Evolutionary conservation across 805 yeast genomes (phyloP).

Genomic region (Teunomyces atbi): DNA sequence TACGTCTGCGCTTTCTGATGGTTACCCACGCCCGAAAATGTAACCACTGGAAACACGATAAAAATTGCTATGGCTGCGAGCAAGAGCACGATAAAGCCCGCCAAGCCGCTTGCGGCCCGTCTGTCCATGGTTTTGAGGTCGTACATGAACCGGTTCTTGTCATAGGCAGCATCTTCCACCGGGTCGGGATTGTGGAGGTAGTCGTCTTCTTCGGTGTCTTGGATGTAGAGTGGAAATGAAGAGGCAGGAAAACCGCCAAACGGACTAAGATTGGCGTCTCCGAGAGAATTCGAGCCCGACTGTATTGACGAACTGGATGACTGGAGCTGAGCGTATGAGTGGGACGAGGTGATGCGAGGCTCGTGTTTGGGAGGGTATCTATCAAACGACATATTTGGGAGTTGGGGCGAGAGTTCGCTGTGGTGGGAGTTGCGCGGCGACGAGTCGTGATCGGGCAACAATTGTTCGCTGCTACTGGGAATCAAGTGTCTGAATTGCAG

Average conservation of each 20-base stretch:
- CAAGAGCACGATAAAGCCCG: constrained; percentile 19
- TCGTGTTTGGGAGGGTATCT: not conserved
- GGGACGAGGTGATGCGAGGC: not conserved
- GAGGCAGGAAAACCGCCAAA: constrained; percentile 31
- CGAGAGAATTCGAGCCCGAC: not conserved
- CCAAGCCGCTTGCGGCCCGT: constrained; percentile 20
- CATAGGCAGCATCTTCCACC: constrained; percentile 27
- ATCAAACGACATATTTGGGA: not conserved
- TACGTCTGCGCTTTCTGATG: constrained; percentile 28
- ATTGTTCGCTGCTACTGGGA: not conserved
- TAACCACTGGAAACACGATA: constrained; percentile 23
- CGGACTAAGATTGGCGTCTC: constrained; percentile 29
- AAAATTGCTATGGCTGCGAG: constrained; percentile 18
- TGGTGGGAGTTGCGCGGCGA: not conserved
- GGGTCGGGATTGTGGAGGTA: constrained; percentile 32
- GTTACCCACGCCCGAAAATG: constrained; percentile 21
- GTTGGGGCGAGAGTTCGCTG: not conserved
- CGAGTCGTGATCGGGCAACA: not conserved
- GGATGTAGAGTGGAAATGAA: constrained; percentile 28
- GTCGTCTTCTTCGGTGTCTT: constrained; percentile 28
- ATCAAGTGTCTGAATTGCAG: not conserved
- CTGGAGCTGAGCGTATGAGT: not conserved
- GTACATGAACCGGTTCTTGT: constrained; percentile 23
- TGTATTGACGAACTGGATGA: not conserved
- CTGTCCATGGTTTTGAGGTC: constrained; percentile 25